A percentile compares a stretch with the other conserved stretches of the same genome.
Evolutionary conservation across 148 eudicot species (phyloP).

Genomic region (Rheum nobile): DNA sequence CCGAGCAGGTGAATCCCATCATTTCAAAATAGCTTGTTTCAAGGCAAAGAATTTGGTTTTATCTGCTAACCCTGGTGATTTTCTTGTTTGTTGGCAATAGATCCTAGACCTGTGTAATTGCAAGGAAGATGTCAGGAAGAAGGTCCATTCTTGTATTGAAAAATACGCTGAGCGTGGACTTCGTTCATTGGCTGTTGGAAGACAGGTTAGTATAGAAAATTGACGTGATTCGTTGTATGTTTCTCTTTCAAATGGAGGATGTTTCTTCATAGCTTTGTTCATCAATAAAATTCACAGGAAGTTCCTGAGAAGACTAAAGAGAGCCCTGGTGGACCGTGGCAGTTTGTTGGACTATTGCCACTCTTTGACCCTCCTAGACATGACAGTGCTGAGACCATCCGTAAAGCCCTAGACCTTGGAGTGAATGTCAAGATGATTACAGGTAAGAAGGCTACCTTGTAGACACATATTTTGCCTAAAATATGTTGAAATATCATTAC

Average conservation of each 20-base stretch:
- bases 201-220: conserved; percentile 41
- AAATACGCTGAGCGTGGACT: conserved; percentile 93
- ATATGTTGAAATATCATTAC: neutral
- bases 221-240: neutral
- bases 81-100: conserved; percentile 20
- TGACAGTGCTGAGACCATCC: conserved; percentile 88
- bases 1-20: conserved; percentile 47
- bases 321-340: conserved; percentile 80
- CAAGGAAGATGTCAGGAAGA: conserved; percentile 72
- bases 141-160: conserved; percentile 69
- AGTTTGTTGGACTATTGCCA: conserved; percentile 74
- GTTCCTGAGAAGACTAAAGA: conserved; percentile 78
- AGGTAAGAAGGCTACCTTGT: conserved; percentile 24
- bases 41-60: neutral
- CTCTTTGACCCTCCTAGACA: conserved; percentile 97
- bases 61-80: neutral
- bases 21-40: neutral
- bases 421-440: conserved; percentile 96
- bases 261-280: neutral
- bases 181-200: conserved; percentile 76
- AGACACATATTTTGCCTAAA: neutral
- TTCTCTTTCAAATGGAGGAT: neutral
- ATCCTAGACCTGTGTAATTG: conserved; percentile 77
- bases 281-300: conserved; percentile 26
- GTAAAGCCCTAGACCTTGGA: conserved; percentile 86